Evolutionary conservation across 192 early-diverging fungal species (phyloP).

Genomic region (Phlyctochytrium bullatum): DNA sequence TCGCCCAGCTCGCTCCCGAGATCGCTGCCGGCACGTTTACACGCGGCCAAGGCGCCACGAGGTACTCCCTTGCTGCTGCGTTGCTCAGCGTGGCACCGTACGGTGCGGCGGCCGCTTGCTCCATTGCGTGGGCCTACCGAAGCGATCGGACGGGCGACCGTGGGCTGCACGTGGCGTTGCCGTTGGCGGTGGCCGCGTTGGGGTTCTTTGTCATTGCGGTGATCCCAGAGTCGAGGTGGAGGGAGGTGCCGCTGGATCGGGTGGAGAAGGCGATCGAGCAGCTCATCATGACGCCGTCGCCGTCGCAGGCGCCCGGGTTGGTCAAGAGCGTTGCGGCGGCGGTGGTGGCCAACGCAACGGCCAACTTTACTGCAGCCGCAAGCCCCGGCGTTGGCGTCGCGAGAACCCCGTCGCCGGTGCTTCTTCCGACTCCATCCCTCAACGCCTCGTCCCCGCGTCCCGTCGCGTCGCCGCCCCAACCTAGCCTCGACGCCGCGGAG

Average conservation of each 20-base stretch:
- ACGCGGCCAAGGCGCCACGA: conserved; percentile 10
- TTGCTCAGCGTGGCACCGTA: conserved; percentile 25
- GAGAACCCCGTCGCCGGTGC: not conserved
- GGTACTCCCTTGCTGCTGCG: conserved; percentile 9
- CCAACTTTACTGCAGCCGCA: not conserved
- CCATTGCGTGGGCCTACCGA: conserved; percentile 2
- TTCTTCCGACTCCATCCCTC: not conserved
- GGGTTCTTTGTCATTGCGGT: conserved; percentile 31
- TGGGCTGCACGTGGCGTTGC: conserved; percentile 21
- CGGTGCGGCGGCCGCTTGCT: conserved; percentile 10
- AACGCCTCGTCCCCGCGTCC: not conserved
- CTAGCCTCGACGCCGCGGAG: not conserved
- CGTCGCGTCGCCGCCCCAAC: not conserved
- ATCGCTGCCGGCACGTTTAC: conserved; percentile 23
- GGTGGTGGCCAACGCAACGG: not conserved
- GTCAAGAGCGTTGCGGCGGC: not conserved
- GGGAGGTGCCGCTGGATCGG: not conserved
- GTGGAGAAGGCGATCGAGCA: not conserved
- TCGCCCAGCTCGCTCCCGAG: conserved; percentile 16
- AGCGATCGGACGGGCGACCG: conserved; percentile 33
- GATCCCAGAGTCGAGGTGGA: conserved; percentile 9
- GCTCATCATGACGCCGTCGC: not conserved
- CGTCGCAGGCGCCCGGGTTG: not conserved
- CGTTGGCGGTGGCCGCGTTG: conserved; percentile 11
- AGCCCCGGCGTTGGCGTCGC: not conserved